Percentiles rank a stretch among this genome's conserved stretches.
These are phyloP conservation scores for Lentinula edodes DNA, from an alignment of 768 basidiomycete genomes.

Conservation along the genomic window DNA sequence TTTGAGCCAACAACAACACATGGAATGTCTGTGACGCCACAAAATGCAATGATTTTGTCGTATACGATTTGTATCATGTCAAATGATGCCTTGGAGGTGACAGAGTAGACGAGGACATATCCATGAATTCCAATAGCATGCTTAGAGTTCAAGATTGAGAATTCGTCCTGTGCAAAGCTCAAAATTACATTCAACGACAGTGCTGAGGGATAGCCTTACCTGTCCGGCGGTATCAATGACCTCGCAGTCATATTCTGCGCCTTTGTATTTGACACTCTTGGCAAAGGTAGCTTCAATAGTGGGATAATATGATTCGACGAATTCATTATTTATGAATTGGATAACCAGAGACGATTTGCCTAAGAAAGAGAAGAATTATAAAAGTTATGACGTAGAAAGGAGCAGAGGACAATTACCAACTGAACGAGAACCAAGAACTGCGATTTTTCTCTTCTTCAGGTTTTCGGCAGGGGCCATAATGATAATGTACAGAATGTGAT, in stretches of 20 bases:
- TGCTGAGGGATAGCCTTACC: conserved; percentile 37
- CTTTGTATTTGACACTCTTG: conserved; percentile 83
- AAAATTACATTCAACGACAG: not conserved
- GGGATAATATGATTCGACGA: conserved; percentile 90
- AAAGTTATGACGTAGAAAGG: conserved; percentile 8
- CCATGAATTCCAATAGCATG: conserved; percentile 97
- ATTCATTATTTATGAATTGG: conserved; percentile 90
- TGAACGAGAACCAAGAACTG: conserved; percentile 80
- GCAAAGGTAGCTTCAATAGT: conserved; percentile 88
- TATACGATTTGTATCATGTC: conserved; percentile 92
- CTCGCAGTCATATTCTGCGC: conserved; percentile 90
- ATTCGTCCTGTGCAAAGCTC: conserved; percentile 72
- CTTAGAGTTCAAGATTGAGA: conserved; percentile 87
- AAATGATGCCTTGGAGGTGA: conserved; percentile 84
- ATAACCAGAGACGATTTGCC: conserved; percentile 93
- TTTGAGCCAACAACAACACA: conserved; percentile 96
- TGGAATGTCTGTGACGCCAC: conserved; percentile 77
- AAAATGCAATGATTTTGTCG: conserved; percentile 89
- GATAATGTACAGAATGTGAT: not conserved
- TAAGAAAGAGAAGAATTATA: conserved; percentile 23
- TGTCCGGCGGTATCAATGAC: conserved; percentile 98
- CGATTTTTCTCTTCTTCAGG: conserved; percentile 84
- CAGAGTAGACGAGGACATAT: conserved; percentile 94
- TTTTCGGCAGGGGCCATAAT: conserved; percentile 11
- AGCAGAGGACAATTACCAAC: conserved; percentile 58